Evolutionary conservation across 768 basidiomycete species (phyloP).

Genomic region (Termitomyces sp.): DNA sequence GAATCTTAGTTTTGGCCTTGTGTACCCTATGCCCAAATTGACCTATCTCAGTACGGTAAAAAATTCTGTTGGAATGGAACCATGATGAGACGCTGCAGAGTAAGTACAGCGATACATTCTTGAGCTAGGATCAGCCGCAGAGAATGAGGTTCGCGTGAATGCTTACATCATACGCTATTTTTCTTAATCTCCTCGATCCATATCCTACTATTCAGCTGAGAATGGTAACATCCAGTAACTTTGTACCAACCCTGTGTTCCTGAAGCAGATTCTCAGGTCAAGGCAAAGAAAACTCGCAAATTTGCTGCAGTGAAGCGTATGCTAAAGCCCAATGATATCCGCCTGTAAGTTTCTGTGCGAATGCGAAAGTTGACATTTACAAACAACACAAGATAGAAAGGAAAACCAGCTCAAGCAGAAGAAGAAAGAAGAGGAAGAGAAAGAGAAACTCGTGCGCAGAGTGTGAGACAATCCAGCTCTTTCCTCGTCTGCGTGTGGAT

Average conservation of each 20-base stretch:
- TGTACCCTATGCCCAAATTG: too few species aligned
- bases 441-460: slow-evolving; percentile 70
- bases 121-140: too few species aligned
- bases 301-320: slow-evolving; percentile 93
- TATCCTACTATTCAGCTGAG: too few species aligned
- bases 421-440: slow-evolving; percentile 77
- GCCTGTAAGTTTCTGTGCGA: slow-evolving; percentile 55
- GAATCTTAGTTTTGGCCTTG: too few species aligned
- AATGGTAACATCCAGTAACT: not conserved
- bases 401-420: slow-evolving; percentile 89
- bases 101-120: not conserved
- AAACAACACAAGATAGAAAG: slow-evolving; percentile 52
- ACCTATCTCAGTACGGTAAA: too few species aligned
- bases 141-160: too few species aligned
- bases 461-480: slow-evolving; percentile 49
- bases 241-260: not conserved
- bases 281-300: slow-evolving; percentile 90
- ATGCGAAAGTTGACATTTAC: not conserved
- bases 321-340: slow-evolving; percentile 89
- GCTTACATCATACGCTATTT: slow-evolving; percentile 4
- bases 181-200: not conserved
- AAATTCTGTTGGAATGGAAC: too few species aligned
- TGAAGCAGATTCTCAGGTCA: slow-evolving; percentile 49
- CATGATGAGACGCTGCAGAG: too few species aligned
- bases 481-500: not conserved